Evolutionary conservation across 345 rosid species (phyloP), one percentile per base, ranked within the genome.

Genomic region (Raphanus sativus): DNA sequence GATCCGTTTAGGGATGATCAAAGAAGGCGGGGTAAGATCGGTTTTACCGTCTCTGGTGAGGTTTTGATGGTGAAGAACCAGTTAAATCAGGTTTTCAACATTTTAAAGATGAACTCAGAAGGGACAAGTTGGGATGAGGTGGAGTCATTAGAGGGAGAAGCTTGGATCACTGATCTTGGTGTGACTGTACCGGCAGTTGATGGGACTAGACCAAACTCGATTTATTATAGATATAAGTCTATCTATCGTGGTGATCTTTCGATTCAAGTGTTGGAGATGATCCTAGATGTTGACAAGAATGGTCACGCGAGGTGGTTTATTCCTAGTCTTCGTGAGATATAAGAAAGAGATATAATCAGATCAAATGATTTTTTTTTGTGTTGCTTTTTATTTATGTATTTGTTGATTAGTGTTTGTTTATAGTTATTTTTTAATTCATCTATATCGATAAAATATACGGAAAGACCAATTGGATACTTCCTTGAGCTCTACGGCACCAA

Each of bases 201-300:
- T 32, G 67, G 67, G 67, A 62, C 42, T 8, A 62, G 36, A 62
- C 66, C 66, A 62, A 30, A 62, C 42, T 62, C 66, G 25, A 62
- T 62, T 62, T 62, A 62, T n/a, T 30, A 62, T 38, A 61, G 21
- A 61, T 21, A 61, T 29, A 29, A 8, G 65, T 29, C 10, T 61
- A 10, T 29, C 29, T 61, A 28, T 28, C 13, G 65, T 61, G 65
- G 65, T 1, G 38, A 61, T 61, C 21, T 61, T 29, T 61, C 65
- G 4, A 30, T 15, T 61, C 38, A 29, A 61, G 36, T 30, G 10
- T 29, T 61, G 65, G 65, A 29, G 38, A 12, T 6, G 36, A 2
- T 28, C 28, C 8, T 11, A 38, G n/a, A 65, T 7, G 32, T 21
- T 38, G n/a, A 10, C 16, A 38, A 4, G 30, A 10, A 24, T 65